phyloP scores from a whole-genome alignment of 805 yeast genomes.

The Cyberlindnera bimundalis region DNA sequence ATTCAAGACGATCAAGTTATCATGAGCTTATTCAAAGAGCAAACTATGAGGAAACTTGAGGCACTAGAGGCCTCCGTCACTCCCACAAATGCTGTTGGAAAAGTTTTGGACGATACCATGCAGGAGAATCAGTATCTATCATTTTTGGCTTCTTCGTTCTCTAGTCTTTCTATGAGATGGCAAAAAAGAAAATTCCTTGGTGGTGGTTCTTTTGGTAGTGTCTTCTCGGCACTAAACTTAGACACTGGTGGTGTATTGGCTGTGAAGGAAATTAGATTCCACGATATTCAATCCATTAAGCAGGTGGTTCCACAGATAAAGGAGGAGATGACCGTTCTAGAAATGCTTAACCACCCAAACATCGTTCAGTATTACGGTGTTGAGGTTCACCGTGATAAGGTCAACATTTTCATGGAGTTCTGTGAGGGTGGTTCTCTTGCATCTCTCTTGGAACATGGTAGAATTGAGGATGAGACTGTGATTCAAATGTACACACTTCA shows the following conservation, averaged over 20 bases:
- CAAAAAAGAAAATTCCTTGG: slow-evolving; percentile 93
- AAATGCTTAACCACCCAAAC: slow-evolving; percentile 93
- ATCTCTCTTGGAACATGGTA: slow-evolving; percentile 79
- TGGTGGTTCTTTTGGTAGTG: slow-evolving; percentile 94
- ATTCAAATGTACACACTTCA: slow-evolving; percentile 88
- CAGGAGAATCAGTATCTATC: slow-evolving; percentile 84
- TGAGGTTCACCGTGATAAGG: slow-evolving; percentile 94
- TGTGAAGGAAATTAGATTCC: slow-evolving; percentile 90
- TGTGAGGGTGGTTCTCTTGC: slow-evolving; percentile 96
- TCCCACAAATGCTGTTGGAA: slow-evolving; percentile 56
- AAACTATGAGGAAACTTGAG: slow-evolving; percentile 61
- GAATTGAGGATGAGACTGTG: slow-evolving; percentile 93
- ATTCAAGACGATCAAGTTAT: slow-evolving; percentile 52
- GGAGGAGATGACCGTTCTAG: slow-evolving; percentile 95
- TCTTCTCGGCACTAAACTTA: slow-evolving; percentile 84
- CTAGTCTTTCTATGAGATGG: slow-evolving; percentile 93
- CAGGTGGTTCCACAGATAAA: slow-evolving; percentile 84
- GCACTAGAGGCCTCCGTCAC: slow-evolving; percentile 53
- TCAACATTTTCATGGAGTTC: slow-evolving; percentile 94
- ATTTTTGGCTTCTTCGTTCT: slow-evolving; percentile 81
- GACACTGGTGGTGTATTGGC: slow-evolving; percentile 97
- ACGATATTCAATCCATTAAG: slow-evolving; percentile 80
- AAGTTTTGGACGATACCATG: slow-evolving; percentile 84
- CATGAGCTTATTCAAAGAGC: slow-evolving; percentile 57
- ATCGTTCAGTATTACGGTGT: slow-evolving; percentile 96